These are phyloP conservation scores for Aspergillus ruber DNA, from an alignment of 2,329 filamentous ascomycete genomes.

Conservation along the genomic window DNA sequence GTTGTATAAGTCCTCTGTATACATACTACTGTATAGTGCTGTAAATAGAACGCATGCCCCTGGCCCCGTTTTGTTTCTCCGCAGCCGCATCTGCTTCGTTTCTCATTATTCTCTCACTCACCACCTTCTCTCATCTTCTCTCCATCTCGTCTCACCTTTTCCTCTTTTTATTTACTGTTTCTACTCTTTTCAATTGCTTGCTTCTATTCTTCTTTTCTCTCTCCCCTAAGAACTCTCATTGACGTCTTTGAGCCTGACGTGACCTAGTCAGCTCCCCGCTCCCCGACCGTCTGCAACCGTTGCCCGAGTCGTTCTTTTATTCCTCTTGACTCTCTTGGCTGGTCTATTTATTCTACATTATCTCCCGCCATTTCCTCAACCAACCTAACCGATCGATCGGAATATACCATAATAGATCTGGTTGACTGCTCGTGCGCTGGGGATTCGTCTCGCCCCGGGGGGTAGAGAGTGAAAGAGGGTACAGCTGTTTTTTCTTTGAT, in stretches of 20 bases:
- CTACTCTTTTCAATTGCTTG: conserved; percentile 3
- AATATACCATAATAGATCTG: background rate
- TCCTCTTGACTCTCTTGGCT: background rate
- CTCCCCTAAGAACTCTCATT: background rate
- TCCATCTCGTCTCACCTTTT: conserved; percentile 3
- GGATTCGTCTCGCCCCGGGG: background rate
- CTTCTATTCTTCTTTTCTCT: background rate
- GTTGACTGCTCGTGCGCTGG: background rate
- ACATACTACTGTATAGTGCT: background rate
- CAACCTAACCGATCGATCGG: background rate
- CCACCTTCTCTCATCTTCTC: conserved; percentile 2
- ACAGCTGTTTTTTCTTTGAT: background rate
- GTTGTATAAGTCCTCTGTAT: too few species aligned
- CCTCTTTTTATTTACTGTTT: background rate
- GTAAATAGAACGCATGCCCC: conserved; percentile 5
- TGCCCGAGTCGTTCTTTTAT: background rate
- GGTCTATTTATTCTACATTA: background rate
- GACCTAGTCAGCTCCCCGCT: background rate
- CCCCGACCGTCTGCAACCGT: background rate
- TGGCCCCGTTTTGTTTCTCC: conserved; percentile 15
- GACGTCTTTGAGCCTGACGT: background rate
- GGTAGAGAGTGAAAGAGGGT: background rate
- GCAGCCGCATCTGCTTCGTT: conserved; percentile 8
- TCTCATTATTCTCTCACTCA: conserved; percentile 6
- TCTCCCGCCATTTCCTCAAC: too few species aligned